Conservation (phyloP, 1,284 basidiomycete genomes). For the Leucoagaricus sp. region DNA sequence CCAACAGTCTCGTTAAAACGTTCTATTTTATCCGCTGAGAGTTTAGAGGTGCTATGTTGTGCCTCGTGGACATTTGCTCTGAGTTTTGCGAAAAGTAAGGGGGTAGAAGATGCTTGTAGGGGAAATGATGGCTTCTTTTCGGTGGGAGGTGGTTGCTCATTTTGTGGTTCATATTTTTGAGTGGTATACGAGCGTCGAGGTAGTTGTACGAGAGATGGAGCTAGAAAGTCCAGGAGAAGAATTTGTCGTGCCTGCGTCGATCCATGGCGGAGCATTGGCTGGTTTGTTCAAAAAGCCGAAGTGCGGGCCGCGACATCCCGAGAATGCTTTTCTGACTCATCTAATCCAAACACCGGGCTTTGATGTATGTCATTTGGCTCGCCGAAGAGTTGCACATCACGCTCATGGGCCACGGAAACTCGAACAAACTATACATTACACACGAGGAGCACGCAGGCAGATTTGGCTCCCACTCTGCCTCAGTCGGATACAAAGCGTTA, state of each 20-base stretch:
- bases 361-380: neutral
- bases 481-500: constrained; percentile 70
- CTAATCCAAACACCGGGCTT: constrained; percentile 4
- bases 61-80: constrained; percentile 25
- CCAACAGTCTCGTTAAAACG: constrained; percentile 3
- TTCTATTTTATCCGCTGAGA: constrained; percentile 20
- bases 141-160: neutral
- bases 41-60: constrained; percentile 11
- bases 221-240: constrained; percentile 37
- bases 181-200: constrained; percentile 18
- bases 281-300: neutral
- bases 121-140: neutral
- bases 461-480: constrained; percentile 77
- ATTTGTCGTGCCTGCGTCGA: constrained; percentile 25
- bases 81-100: constrained; percentile 26
- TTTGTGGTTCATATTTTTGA: neutral
- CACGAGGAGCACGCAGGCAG: constrained; percentile 81
- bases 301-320: neutral
- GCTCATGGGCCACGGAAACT: constrained; percentile 82
- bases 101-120: constrained; percentile 17
- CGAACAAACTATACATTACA: constrained; percentile 84
- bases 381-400: neutral
- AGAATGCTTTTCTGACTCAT: constrained; percentile 3
- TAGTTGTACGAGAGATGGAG: constrained; percentile 23
- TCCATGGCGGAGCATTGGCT: constrained; percentile 36